Evolutionary conservation across 768 basidiomycete genomes (phyloP).

Genomic region (Gymnopilus dilepis): DNA sequence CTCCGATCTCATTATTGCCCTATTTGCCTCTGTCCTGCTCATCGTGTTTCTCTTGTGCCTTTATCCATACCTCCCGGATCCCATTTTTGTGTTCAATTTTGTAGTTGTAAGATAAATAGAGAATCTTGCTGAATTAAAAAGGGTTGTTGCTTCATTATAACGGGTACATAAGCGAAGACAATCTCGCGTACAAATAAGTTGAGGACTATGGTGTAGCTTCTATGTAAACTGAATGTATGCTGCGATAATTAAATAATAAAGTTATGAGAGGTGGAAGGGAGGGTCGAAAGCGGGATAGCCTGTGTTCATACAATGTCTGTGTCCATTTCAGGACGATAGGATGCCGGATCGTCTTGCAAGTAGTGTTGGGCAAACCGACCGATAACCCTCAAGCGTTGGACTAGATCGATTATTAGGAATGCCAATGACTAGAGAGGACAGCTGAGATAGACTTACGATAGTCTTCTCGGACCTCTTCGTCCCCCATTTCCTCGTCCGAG

Average conservation of each 20-base stretch:
- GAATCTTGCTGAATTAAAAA: slow-evolving; percentile 22
- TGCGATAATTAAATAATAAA: slow-evolving; percentile 27
- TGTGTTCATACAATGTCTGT: slow-evolving; percentile 18
- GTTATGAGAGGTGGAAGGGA: slow-evolving; percentile 5
- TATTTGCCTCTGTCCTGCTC: slow-evolving; percentile 32
- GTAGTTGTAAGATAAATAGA: slow-evolving; percentile 37
- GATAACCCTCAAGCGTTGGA: slow-evolving; percentile 65
- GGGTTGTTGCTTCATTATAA: slow-evolving; percentile 12
- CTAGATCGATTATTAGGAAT: slow-evolving; percentile 37
- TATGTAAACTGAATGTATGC: slow-evolving; percentile 15
- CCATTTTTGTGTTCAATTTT: slow-evolving; percentile 28
- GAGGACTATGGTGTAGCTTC: slow-evolving; percentile 20
- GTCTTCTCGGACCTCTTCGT: slow-evolving; percentile 68
- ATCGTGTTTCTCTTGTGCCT: slow-evolving; percentile 28
- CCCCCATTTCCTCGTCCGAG: slow-evolving; percentile 73
- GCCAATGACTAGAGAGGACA: neutral
- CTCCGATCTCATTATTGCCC: slow-evolving; percentile 34
- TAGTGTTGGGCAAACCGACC: slow-evolving; percentile 50
- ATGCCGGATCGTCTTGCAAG: slow-evolving; percentile 24
- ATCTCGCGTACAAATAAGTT: slow-evolving; percentile 13
- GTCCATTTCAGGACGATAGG: slow-evolving; percentile 22
- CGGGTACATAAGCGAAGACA: slow-evolving; percentile 6
- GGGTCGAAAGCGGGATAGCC: neutral
- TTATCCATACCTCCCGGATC: slow-evolving; percentile 29
- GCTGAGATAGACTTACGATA: slow-evolving; percentile 52